Percentiles rank a stretch among this genome's conserved stretches.
Evolutionary conservation across 1,139 yeast genomes (phyloP).

Genomic region (Geotrichum siamense): DNA sequence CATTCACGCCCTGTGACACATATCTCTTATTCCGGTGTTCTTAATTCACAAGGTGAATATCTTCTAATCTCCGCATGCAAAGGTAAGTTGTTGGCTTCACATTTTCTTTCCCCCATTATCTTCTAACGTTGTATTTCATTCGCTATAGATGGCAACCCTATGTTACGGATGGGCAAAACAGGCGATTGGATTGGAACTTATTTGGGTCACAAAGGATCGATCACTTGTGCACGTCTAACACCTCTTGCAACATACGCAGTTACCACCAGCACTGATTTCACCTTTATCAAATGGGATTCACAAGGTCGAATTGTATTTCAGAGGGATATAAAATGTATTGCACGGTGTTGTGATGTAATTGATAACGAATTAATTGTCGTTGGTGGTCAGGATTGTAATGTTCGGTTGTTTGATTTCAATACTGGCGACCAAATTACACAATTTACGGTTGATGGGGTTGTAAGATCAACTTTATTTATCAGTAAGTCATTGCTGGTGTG

Average conservation of each 20-base stretch:
- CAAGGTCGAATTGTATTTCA: slow-evolving; percentile 32
- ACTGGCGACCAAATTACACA: slow-evolving; percentile 14
- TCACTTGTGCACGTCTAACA: slow-evolving; percentile 34
- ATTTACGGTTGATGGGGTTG: slow-evolving; percentile 23
- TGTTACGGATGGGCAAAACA: slow-evolving; percentile 35
- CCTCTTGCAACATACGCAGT: slow-evolving; percentile 28
- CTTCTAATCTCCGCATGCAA: slow-evolving; percentile 35
- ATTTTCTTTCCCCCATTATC: not conserved
- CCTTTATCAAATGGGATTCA: slow-evolving; percentile 35
- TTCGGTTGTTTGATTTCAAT: slow-evolving; percentile 25
- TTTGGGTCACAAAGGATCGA: slow-evolving; percentile 37
- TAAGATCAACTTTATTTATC: slow-evolving; percentile 7
- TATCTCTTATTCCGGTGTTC: slow-evolving; percentile 29
- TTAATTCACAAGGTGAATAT: slow-evolving; percentile 18
- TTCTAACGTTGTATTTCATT: not conserved
- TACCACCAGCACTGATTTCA: slow-evolving; percentile 36
- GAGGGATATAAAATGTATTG: slow-evolving; percentile 27
- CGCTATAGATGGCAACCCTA: slow-evolving; percentile 34
- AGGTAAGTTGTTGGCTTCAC: slow-evolving; percentile 22
- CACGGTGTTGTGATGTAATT: slow-evolving; percentile 34
- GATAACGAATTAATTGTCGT: slow-evolving; percentile 20
- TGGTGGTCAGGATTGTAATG: slow-evolving; percentile 27
- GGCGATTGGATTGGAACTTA: slow-evolving; percentile 40
- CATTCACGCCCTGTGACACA: slow-evolving; percentile 38
- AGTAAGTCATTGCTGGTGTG: not conserved